Evolutionary conservation across 2,329 filamentous ascomycete genomes (phyloP), one percentile per base, ranked within the genome.

Genomic region (Grosmannia penicillata): DNA sequence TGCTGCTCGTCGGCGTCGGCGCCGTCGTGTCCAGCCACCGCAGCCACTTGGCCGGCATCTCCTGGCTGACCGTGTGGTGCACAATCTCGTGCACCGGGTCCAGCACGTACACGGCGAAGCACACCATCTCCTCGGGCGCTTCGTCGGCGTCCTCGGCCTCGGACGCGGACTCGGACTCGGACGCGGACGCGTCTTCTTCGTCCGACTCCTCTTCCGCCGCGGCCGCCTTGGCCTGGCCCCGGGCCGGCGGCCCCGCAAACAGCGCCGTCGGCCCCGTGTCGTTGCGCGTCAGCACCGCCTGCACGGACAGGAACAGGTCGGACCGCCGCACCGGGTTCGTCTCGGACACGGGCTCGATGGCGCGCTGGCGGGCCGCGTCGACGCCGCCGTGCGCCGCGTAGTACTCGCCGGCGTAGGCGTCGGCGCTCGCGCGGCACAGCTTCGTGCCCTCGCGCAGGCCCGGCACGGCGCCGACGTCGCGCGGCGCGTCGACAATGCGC

Each of bases 271-370:
- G 32, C 18, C 9, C 15, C 28, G 7, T 19, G 40, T 68, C 62
- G 43, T 81, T 75, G 1, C 63, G 63, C 15, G 28, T 33, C 30
- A 39, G 15, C 50, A 96, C 75, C 9, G 91, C 85, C 61, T 98
- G 91, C 25, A 98, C 78, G n/a, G 87, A 76, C 24, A 98, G 68
- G 69, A 98, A 98, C 45, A 98, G 82, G 55, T 98, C 85, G 42
- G 83, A 93, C 53, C 81, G 93, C 41, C 91, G 75, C 11, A 93
- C 85, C 0, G 91, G 89, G 56, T 95, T 96, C 30, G 69, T 73
- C 56, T 93, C 84, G 58, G 75, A 85, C 29, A 93, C 60, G 3
- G 78, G 71, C 56, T 93, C 78, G 0, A 81, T 79, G 1, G 86
- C 86, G 39, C 82, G 75, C 51, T 80, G 75, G 43, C 83, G 82